A percentile compares a stretch with the other conserved stretches of the same genome.
Conservation (phyloP, 2,329 filamentous ascomycete genomes). For the Monilinia polystroma region DNA sequence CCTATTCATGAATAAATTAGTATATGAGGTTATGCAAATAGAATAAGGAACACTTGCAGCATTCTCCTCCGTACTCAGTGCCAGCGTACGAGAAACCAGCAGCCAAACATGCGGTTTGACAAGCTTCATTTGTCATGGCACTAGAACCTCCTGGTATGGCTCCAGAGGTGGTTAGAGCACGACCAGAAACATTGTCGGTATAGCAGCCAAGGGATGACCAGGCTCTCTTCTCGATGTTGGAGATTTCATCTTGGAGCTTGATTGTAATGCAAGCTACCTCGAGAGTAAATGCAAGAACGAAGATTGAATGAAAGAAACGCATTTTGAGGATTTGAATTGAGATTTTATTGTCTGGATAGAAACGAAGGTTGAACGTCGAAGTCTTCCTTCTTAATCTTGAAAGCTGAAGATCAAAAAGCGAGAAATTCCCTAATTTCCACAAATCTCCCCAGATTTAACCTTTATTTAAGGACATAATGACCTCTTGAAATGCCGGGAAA, state of each 20-base stretch:
- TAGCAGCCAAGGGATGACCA: constrained; percentile 25
- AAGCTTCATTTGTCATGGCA: constrained; percentile 28
- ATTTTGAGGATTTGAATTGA: neutral
- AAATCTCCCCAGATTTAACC: neutral
- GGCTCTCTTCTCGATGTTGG: constrained; percentile 8
- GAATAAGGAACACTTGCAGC: constrained; percentile 23
- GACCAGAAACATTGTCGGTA: constrained; percentile 22
- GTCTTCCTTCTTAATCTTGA: neutral
- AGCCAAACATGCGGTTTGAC: constrained; percentile 24
- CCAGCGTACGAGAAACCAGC: constrained; percentile 26
- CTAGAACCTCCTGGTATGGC: constrained; percentile 20
- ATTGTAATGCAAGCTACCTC: constrained; percentile 5
- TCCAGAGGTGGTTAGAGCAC: constrained; percentile 5
- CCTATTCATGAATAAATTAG: constrained; percentile 12
- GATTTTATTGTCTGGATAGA: neutral
- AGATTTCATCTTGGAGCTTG: constrained; percentile 6
- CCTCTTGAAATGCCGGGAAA: neutral
- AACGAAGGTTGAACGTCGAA: neutral
- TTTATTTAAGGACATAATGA: neutral
- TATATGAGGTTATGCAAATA: neutral
- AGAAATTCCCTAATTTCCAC: neutral
- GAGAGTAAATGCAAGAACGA: neutral
- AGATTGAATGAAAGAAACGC: neutral
- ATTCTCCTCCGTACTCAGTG: constrained; percentile 30
- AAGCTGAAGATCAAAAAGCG: neutral